Percentiles rank a stretch among this genome's conserved stretches.
phyloP scores from a whole-genome alignment of 129 eudicot species.

The Saussurea involucrata region DNA sequence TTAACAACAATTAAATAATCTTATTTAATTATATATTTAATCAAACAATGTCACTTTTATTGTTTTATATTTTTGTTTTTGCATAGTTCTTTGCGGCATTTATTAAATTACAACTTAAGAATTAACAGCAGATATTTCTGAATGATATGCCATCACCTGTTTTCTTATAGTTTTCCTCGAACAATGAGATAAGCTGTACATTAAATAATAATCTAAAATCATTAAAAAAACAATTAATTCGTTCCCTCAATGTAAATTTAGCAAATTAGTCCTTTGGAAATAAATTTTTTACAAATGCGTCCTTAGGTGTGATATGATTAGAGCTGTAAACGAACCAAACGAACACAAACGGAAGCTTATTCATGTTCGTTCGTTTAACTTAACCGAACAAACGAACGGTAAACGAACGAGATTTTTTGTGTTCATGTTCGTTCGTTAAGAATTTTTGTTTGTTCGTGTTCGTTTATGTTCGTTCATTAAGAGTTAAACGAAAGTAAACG shows the following conservation, averaged over 20 bases:
- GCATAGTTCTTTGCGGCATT: neutral
- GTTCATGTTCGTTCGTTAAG: no score
- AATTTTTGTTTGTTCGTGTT: no score
- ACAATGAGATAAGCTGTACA: neutral
- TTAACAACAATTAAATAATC: neutral
- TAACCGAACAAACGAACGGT: no score
- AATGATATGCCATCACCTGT: constrained; percentile 1
- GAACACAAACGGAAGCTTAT: no score
- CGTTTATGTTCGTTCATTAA: no score
- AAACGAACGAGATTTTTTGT: no score
- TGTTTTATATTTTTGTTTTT: neutral
- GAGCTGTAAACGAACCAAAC: no score
- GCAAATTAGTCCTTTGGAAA: neutral
- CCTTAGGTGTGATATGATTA: neutral
- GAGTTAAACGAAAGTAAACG: no score
- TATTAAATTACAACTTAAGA: neutral
- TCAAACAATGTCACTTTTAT: neutral
- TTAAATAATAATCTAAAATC: neutral
- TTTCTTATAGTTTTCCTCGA: constrained; percentile 19
- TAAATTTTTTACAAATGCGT: neutral
- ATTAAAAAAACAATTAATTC: neutral
- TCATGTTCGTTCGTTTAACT: no score
- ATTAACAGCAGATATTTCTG: neutral
- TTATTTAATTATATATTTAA: neutral
- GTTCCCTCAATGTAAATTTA: neutral